These are phyloP conservation scores for Amoebophrya sp. DNA, from an alignment of 169 alveolate genomes.

Conservation along the genomic window DNA sequence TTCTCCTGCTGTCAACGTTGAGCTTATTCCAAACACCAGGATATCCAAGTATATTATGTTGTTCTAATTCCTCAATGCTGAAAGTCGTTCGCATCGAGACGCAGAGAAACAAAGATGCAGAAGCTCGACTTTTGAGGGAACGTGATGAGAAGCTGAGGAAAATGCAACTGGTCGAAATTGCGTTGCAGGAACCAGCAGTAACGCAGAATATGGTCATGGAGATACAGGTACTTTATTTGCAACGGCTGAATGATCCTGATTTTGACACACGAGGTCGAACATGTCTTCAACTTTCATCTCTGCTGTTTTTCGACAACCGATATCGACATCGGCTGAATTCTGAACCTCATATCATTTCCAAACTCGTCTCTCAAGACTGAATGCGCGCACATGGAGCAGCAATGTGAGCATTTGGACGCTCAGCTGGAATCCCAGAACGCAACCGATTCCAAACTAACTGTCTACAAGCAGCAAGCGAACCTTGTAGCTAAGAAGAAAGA, in stretches of 20 bases:
- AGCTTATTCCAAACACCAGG: too few species aligned
- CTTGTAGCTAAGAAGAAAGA: background rate
- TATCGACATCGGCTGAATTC: background rate
- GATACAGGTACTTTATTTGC: background rate
- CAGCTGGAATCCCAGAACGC: background rate
- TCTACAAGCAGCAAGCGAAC: constrained; percentile 4
- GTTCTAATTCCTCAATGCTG: too few species aligned
- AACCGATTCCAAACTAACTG: constrained; percentile 9
- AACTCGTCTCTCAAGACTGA: background rate
- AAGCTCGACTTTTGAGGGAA: background rate
- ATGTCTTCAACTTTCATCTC: too few species aligned
- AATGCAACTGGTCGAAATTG: background rate
- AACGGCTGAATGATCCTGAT: background rate
- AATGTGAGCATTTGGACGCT: background rate
- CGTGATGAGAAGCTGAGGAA: background rate
- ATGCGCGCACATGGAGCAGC: constrained; percentile 25
- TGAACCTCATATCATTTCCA: too few species aligned
- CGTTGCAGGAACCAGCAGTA: background rate
- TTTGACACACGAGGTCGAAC: background rate
- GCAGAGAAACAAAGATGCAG: background rate
- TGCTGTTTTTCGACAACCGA: background rate
- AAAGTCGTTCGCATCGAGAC: background rate
- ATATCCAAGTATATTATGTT: too few species aligned
- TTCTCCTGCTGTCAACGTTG: too few species aligned
- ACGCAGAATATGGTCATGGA: constrained; percentile 11